These are phyloP conservation scores for Aureobasidium vineae DNA, from an alignment of 2,329 filamentous ascomycete genomes.

Conservation along the genomic window DNA sequence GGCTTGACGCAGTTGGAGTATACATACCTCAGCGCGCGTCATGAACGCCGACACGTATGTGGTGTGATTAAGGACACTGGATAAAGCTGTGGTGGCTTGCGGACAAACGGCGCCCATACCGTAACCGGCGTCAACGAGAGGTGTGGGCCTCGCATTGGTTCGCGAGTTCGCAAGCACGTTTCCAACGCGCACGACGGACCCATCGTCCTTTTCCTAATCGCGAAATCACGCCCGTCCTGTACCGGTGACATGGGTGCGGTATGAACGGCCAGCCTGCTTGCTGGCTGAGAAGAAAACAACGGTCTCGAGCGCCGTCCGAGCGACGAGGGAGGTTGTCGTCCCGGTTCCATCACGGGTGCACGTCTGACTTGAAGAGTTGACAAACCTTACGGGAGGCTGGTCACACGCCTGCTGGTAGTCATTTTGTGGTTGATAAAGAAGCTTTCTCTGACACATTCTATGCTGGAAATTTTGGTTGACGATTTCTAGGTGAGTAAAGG, in stretches of 20 bases:
- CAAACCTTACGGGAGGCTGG: neutral
- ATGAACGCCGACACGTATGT: neutral
- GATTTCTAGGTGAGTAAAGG: neutral
- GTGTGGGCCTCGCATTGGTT: constrained; percentile 11
- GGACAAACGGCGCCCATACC: constrained; percentile 11
- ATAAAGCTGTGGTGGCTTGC: constrained; percentile 18
- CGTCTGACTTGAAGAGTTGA: neutral
- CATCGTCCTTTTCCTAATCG: neutral
- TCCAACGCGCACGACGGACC: neutral
- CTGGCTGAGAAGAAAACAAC: neutral
- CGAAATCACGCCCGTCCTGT: neutral
- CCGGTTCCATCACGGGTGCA: neutral
- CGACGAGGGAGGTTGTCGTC: neutral
- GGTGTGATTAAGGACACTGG: neutral
- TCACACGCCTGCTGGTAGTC: neutral
- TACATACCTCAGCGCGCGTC: neutral
- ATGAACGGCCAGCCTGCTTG: neutral
- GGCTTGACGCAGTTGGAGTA: neutral
- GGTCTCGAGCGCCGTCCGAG: neutral
- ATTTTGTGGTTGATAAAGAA: neutral
- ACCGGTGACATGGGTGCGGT: neutral
- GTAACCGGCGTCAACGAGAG: neutral
- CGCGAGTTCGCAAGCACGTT: constrained; percentile 14
- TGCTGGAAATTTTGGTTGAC: neutral
- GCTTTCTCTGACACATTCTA: constrained; percentile 6